A percentile compares a stretch with the other conserved stretches of the same genome.
These are phyloP conservation scores for Aspergillus ochraceus DNA, from an alignment of 2,329 filamentous ascomycete species.

Conservation along the genomic window DNA sequence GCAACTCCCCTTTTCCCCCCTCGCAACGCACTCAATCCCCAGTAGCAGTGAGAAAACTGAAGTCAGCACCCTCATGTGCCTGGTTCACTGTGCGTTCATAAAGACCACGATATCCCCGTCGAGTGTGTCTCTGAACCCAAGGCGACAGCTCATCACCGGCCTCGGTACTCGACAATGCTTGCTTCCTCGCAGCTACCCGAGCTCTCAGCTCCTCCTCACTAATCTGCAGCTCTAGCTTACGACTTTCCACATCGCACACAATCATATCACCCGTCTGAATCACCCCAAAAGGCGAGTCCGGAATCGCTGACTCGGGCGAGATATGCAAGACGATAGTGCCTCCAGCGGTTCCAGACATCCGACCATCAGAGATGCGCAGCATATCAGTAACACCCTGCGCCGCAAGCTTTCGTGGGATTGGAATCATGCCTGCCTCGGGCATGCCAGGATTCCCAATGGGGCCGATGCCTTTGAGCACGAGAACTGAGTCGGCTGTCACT, in stretches of 20 bases:
- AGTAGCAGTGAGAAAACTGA: slow-evolving; percentile 37
- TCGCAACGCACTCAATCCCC: slow-evolving; percentile 10
- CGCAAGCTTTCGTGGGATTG: slow-evolving; percentile 51
- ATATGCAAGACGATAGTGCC: slow-evolving; percentile 57
- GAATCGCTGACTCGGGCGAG: slow-evolving; percentile 52
- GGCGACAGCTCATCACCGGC: not conserved
- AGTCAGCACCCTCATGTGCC: slow-evolving; percentile 43
- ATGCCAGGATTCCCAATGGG: slow-evolving; percentile 55
- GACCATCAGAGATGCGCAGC: slow-evolving; percentile 54
- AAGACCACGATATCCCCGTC: slow-evolving; percentile 41
- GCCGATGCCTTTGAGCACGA: slow-evolving; percentile 52
- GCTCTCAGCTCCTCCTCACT: slow-evolving; percentile 42
- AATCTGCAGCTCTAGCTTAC: slow-evolving; percentile 45
- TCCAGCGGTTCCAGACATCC: slow-evolving; percentile 58
- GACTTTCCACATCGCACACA: slow-evolving; percentile 45
- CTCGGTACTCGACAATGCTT: not conserved
- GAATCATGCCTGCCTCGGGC: slow-evolving; percentile 55
- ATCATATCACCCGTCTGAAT: slow-evolving; percentile 52
- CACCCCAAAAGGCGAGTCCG: slow-evolving; percentile 50
- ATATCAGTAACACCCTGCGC: slow-evolving; percentile 52
- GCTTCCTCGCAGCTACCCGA: slow-evolving; percentile 31
- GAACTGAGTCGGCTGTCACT: slow-evolving; percentile 47
- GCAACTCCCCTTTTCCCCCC: not conserved
- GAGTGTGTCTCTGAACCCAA: slow-evolving; percentile 25
- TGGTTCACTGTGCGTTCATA: slow-evolving; percentile 47